Conservation (phyloP, 495 filamentous ascomycete genomes). For the Tuber magnatum region DNA sequence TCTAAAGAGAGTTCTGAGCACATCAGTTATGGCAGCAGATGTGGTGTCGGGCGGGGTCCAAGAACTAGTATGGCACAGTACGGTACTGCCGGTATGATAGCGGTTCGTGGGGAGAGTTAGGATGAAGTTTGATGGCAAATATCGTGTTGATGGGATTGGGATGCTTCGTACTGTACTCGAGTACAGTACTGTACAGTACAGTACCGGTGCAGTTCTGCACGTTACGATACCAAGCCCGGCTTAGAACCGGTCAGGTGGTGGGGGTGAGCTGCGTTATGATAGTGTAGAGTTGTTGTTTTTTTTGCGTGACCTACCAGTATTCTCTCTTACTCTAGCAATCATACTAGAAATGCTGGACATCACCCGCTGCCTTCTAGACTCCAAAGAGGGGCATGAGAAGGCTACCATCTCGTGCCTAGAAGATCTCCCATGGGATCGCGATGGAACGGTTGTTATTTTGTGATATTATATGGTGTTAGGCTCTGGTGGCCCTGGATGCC, state of each 20-base stretch:
- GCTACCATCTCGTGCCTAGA: not conserved
- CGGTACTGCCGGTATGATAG: not conserved
- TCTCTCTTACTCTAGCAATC: not conserved
- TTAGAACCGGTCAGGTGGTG: not conserved
- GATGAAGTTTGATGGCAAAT: not conserved
- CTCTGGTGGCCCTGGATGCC: slow-evolving; percentile 3
- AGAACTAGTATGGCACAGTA: not conserved
- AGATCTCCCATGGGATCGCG: not conserved
- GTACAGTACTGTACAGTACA: too few relatives aligned
- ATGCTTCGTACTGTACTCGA: not conserved
- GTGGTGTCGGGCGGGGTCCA: not conserved
- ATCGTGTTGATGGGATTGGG: not conserved
- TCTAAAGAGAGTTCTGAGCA: not conserved
- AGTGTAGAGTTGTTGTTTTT: not conserved
- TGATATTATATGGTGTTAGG: not conserved
- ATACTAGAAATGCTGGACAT: not conserved
- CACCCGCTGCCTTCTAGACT: not conserved
- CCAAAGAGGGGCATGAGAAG: not conserved
- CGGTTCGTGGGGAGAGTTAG: not conserved
- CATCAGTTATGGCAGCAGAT: not conserved
- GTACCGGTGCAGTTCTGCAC: too few relatives aligned
- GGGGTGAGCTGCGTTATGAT: not conserved
- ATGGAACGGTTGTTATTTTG: not conserved
- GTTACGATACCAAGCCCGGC: not conserved
- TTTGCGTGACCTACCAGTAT: not conserved